phyloP scores from a whole-genome alignment of 2,329 filamentous ascomycete genomes.

The Lojkania enalia region DNA sequence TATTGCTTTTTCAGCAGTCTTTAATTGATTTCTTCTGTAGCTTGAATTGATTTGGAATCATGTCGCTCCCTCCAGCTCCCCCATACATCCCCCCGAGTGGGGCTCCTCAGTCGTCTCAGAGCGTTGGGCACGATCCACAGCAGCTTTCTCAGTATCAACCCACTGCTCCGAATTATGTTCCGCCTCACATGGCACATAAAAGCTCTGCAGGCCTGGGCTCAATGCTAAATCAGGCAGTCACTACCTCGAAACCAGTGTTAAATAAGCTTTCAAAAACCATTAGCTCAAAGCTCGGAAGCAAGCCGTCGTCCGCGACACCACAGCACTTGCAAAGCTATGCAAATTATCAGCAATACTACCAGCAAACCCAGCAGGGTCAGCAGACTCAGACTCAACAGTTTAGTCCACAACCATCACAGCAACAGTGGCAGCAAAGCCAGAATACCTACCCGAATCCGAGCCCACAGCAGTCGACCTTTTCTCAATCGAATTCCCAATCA shows the following conservation, averaged over 20 bases:
- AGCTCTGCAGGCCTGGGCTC: conserved; percentile 28
- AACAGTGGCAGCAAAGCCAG: conserved; percentile 15
- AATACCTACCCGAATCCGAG: conserved; percentile 21
- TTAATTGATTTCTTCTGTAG: too few species aligned
- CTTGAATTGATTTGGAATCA: conserved; percentile 11
- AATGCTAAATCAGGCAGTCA: conserved; percentile 42
- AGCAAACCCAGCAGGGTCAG: too few species aligned
- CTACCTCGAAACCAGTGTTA: conserved; percentile 41
- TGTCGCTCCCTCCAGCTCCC: conserved; percentile 37
- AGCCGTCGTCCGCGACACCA: conserved; percentile 27
- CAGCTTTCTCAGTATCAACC: conserved; percentile 21
- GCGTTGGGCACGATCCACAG: conserved; percentile 23
- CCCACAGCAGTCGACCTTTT: conserved; percentile 31
- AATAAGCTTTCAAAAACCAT: conserved; percentile 43
- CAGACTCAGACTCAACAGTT: conserved; percentile 5
- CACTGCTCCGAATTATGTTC: conserved; percentile 12
- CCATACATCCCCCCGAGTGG: conserved; percentile 28
- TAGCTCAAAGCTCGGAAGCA: conserved; percentile 37
- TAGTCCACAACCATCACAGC: conserved; percentile 15
- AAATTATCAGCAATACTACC: conserved; percentile 36
- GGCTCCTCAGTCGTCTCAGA: conserved; percentile 12
- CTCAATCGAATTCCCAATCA: conserved; percentile 26
- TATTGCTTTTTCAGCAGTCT: too few species aligned
- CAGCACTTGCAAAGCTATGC: conserved; percentile 37
- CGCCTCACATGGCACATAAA: conserved; percentile 24